phyloP scores from a whole-genome alignment of 352 stramenopile species.

The Phytophthora melonis region DNA sequence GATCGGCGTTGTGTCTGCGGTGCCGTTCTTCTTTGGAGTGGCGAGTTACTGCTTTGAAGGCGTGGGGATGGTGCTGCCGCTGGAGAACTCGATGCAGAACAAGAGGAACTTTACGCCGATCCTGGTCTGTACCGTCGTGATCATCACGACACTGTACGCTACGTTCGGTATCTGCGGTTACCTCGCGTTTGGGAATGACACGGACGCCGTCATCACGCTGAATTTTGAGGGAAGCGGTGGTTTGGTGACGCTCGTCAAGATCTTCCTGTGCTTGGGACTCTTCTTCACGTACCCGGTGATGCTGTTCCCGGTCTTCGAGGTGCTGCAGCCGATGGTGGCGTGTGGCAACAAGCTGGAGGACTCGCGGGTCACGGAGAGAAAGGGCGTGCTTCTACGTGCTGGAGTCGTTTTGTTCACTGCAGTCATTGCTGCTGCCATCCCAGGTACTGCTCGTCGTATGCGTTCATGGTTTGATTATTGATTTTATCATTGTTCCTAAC shows the following conservation, averaged over 20 bases:
- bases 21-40: slow-evolving; percentile 91
- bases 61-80: slow-evolving; percentile 87
- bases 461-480: background rate
- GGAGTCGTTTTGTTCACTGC: slow-evolving; percentile 81
- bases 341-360: slow-evolving; percentile 36
- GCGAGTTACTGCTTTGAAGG: slow-evolving; percentile 93
- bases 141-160: slow-evolving; percentile 89
- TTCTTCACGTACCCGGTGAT: slow-evolving; percentile 95
- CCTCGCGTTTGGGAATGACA: slow-evolving; percentile 84
- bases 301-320: slow-evolving; percentile 93
- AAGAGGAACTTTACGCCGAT: slow-evolving; percentile 79
- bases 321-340: slow-evolving; percentile 54
- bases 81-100: slow-evolving; percentile 90
- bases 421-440: slow-evolving; percentile 80
- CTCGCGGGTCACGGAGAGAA: slow-evolving; percentile 30
- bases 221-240: slow-evolving; percentile 80
- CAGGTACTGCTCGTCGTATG: slow-evolving; percentile 41
- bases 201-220: slow-evolving; percentile 89
- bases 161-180: slow-evolving; percentile 91
- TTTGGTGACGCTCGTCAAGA: slow-evolving; percentile 83
- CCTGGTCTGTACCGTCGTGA: slow-evolving; percentile 73
- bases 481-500: too few species aligned
- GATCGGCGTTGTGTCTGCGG: slow-evolving; percentile 61
- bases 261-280: slow-evolving; percentile 87
- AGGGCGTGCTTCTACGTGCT: slow-evolving; percentile 55